Evolutionary conservation across 768 basidiomycete species (phyloP), one percentile per base, ranked within the genome.

Genomic region (Leccinum arenicola): DNA sequence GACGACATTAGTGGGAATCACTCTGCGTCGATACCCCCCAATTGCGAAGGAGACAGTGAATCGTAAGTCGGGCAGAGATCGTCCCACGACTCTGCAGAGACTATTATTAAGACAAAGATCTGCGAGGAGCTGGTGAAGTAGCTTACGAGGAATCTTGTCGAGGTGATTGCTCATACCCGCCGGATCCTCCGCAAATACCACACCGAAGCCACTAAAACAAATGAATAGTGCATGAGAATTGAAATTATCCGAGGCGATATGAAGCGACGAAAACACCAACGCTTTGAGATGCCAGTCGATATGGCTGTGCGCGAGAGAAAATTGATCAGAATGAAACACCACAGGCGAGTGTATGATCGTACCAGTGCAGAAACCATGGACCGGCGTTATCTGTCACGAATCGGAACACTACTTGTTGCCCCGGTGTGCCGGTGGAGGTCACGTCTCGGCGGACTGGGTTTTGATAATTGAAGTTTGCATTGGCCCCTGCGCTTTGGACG

Each of bases 231-330:
- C 40, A n/a, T 40, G 17, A 61, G 21, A 57, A 35, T 35, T 36
- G 53, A 48, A 12, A 12, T 33, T 53, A 38, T 6, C 21, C 23
- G 45, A 51, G 19, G 8, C 9, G 4, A 49, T n/a, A 14, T 11
- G 6, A 21, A 36, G 4, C 9, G 3, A 7, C 33, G 21, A 29
- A 45, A 36, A 36, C 11, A 57, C 70, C 50, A 17, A 68, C 70
- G 61, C 63, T 45, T 67, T 60, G 0, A 71, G 52, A 50, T 71
- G 71, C 71, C 70, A 71, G 25, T 73, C 71, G 14, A 70, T 67
- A 29, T 70, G 70, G 50, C 71, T 71, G 43, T 15, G 56, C 35
- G 35, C 33, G 12, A 35, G 33, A 35, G 33, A 35, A 12, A 35
- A 6, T 35, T 12, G 12, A 6, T 17, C 35, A 2, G 21, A 21